Base-by-base conservation (phyloP, 2,329 filamentous ascomycete genomes). In the Periglandula ipomoeae region DNA sequence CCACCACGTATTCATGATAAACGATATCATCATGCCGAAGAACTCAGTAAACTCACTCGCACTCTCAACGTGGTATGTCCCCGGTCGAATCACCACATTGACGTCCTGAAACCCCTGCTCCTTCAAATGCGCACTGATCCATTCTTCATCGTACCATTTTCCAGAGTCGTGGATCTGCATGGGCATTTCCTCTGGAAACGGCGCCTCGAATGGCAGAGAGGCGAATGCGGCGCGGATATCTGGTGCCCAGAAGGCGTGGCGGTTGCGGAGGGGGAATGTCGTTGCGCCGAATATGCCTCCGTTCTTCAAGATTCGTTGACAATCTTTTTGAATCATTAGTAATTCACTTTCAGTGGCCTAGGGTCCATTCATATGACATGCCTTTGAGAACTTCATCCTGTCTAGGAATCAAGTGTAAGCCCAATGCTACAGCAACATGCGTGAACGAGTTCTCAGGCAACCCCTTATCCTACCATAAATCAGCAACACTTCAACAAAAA, bases 361-460 rank as follows among this genome's bases (percentile, higher is more conserved):
- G n/a, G n/a, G n/a, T n/a, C n/a, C n/a, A n/a, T 27, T 11, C 5
- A 27, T 27, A 11, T 11, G 26, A 20, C 53, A 53, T 47, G 64
- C 65, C 64, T 40, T 51, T 53, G 0, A 67, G 44, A 0, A 62
- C 59, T 2, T 56, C 55, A 42, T 65, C 59, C 0, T 72, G 66
- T 20, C 71, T 55, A 0, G 73, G 69, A 13, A 75, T 68, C 3
- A 72, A 49, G 53, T 75, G 72, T 42, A 75, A 66, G 1, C 67
- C 73, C 49, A 77, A 69, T n/a, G 67, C 69, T 34, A 72, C 58
- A 9, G 71, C 68, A 24, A 74, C 57, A 55, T 76, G 71, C 1
- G 64, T 70, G 52, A 70, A 74, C 0, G 64, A 62, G 13, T 55
- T 57, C 1, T 65, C 64, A 0, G 64, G 58, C 6, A 75, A 60